These are phyloP conservation scores for Coleophoma cylindrospora DNA, from an alignment of 2,329 filamentous ascomycete species.

Conservation along the genomic window DNA sequence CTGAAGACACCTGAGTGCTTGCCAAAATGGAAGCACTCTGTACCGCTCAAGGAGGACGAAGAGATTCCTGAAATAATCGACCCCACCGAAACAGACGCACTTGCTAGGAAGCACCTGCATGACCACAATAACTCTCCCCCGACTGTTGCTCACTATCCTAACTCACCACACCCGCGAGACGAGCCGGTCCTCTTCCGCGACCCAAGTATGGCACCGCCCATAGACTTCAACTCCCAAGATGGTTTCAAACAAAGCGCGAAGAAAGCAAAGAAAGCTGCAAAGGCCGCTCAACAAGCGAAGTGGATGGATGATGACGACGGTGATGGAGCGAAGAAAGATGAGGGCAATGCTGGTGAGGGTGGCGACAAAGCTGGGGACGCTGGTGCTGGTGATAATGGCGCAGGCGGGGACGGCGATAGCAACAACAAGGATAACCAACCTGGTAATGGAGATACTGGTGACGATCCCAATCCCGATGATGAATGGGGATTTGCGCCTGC, in stretches of 20 bases:
- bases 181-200: slow-evolving; percentile 36
- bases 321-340: slow-evolving; percentile 37
- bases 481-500: slow-evolving; percentile 44
- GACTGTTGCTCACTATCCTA: slow-evolving; percentile 14
- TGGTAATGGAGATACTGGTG: slow-evolving; percentile 34
- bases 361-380: slow-evolving; percentile 29
- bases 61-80: slow-evolving; percentile 14
- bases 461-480: slow-evolving; percentile 39
- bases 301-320: slow-evolving; percentile 41
- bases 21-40: slow-evolving; percentile 10
- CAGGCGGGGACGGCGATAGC: slow-evolving; percentile 25
- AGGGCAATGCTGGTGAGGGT: slow-evolving; percentile 28
- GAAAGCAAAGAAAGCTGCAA: slow-evolving; percentile 29
- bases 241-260: slow-evolving; percentile 49
- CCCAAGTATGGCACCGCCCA: slow-evolving; percentile 36
- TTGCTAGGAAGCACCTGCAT: slow-evolving; percentile 18
- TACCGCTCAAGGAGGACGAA: slow-evolving; percentile 10
- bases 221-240: slow-evolving; percentile 54
- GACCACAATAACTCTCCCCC: slow-evolving; percentile 4
- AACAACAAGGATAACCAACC: slow-evolving; percentile 27
- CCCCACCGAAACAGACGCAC: slow-evolving; percentile 14
- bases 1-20: slow-evolving; percentile 14
- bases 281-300: slow-evolving; percentile 37
- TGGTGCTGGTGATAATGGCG: slow-evolving; percentile 28
- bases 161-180: slow-evolving; percentile 8